Evolutionary conservation across 805 yeast genomes (phyloP).

Genomic region (Suhomyces sp.): DNA sequence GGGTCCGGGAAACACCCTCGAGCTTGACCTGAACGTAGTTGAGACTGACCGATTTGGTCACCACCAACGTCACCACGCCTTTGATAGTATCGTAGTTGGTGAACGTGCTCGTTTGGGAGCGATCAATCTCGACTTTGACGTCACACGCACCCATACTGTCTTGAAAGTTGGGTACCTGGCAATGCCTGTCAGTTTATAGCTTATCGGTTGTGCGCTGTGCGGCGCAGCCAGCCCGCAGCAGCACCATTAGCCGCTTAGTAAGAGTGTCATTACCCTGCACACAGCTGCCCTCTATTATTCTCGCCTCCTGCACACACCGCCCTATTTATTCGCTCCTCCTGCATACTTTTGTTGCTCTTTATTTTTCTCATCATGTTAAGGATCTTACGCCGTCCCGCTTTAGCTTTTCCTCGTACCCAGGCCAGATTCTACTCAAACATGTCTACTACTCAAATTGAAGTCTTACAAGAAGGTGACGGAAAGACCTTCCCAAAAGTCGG

Average conservation of each 20-base stretch:
- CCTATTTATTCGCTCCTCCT: not conserved
- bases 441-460: constrained; percentile 43
- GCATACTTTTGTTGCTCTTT: not conserved
- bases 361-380: not conserved
- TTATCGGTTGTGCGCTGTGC: not conserved
- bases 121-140: constrained; percentile 35
- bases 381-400: not conserved
- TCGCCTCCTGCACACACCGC: not conserved
- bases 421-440: constrained; percentile 13
- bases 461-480: constrained; percentile 70
- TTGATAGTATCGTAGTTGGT: constrained; percentile 45
- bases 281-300: not conserved
- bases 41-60: constrained; percentile 40
- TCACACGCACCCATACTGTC: constrained; percentile 10
- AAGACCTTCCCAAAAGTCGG: constrained; percentile 82
- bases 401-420: not conserved
- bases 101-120: constrained; percentile 38
- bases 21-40: constrained; percentile 50
- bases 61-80: constrained; percentile 40
- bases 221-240: not conserved
- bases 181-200: not conserved
- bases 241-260: not conserved
- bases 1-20: constrained; percentile 46
- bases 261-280: not conserved
- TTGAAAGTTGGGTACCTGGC: not conserved